Evolutionary conservation across 2,329 filamentous ascomycete species (phyloP).

Genomic region (Trichoderma semiorbis): DNA sequence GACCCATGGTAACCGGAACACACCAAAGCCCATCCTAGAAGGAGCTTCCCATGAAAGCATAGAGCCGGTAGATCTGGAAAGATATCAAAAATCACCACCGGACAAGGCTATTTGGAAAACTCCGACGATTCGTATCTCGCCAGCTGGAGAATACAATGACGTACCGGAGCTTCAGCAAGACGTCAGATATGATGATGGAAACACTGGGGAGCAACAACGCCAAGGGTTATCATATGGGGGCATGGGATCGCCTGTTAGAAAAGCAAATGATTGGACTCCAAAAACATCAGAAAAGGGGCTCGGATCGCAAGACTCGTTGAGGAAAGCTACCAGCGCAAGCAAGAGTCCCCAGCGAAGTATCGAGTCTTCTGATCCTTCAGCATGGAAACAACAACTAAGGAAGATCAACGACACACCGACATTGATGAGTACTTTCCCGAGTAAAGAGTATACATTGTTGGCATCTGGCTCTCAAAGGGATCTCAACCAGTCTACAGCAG

Average conservation of each 20-base stretch:
- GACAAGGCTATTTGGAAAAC: not conserved
- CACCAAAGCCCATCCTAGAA: not conserved
- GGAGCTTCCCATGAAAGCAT: not conserved
- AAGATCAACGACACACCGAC: not conserved
- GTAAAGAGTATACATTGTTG: not conserved
- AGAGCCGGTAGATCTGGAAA: not conserved
- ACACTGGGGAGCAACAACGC: not conserved
- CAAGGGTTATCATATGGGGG: not conserved
- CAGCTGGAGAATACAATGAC: not conserved
- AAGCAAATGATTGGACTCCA: not conserved
- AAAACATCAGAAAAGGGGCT: not conserved
- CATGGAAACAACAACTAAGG: conserved; percentile 12
- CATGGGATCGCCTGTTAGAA: not conserved
- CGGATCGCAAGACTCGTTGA: not conserved
- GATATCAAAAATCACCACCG: not conserved
- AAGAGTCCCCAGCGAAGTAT: not conserved
- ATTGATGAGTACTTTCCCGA: not conserved
- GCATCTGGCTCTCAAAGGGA: not conserved
- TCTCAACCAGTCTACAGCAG: not conserved
- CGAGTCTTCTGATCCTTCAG: not conserved
- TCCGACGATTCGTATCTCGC: not conserved
- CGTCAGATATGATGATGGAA: not conserved
- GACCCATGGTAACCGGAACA: not conserved
- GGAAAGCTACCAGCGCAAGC: not conserved
- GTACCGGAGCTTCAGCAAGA: not conserved